phyloP scores from a whole-genome alignment of 257 asterid genomes.

The Schizonepeta tenuifolia region DNA sequence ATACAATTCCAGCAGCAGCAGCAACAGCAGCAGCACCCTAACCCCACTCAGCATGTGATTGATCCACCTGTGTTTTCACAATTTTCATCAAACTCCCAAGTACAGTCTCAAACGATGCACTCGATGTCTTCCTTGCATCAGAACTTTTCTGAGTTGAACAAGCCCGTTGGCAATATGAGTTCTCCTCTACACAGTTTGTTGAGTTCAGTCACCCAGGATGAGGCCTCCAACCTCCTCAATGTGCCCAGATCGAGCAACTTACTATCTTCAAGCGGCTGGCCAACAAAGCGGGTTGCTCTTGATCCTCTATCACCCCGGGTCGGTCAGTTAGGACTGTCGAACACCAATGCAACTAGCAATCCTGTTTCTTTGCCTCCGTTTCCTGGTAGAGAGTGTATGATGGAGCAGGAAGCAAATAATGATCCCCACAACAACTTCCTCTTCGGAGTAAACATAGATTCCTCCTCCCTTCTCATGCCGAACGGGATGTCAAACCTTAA shows the following conservation, averaged over 20 bases:
- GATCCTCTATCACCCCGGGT: slow-evolving; percentile 49
- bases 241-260: slow-evolving; percentile 47
- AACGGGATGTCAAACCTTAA: slow-evolving; percentile 53
- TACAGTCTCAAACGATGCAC: slow-evolving; percentile 42
- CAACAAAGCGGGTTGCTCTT: slow-evolving; percentile 60
- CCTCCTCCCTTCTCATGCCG: slow-evolving; percentile 59
- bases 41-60: slow-evolving; percentile 38
- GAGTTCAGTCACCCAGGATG: slow-evolving; percentile 56
- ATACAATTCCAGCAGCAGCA: slow-evolving; percentile 46
- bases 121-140: slow-evolving; percentile 50
- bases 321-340: slow-evolving; percentile 42
- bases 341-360: slow-evolving; percentile 40
- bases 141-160: slow-evolving; percentile 45
- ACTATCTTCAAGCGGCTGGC: slow-evolving; percentile 59
- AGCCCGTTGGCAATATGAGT: slow-evolving; percentile 36
- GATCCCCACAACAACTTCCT: slow-evolving; percentile 68
- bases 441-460: slow-evolving; percentile 67
- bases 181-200: slow-evolving; percentile 62
- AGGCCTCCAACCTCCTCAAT: slow-evolving; percentile 47
- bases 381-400: slow-evolving; percentile 66
- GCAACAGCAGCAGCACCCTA: slow-evolving; percentile 30
- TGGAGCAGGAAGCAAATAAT: slow-evolving; percentile 57
- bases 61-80: slow-evolving; percentile 47
- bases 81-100: slow-evolving; percentile 47
- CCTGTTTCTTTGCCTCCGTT: slow-evolving; percentile 68